Percentiles rank a stretch among this genome's conserved stretches.
Conservation (phyloP, 108 stramenopile species). For the Schizochytrium sp. region DNA sequence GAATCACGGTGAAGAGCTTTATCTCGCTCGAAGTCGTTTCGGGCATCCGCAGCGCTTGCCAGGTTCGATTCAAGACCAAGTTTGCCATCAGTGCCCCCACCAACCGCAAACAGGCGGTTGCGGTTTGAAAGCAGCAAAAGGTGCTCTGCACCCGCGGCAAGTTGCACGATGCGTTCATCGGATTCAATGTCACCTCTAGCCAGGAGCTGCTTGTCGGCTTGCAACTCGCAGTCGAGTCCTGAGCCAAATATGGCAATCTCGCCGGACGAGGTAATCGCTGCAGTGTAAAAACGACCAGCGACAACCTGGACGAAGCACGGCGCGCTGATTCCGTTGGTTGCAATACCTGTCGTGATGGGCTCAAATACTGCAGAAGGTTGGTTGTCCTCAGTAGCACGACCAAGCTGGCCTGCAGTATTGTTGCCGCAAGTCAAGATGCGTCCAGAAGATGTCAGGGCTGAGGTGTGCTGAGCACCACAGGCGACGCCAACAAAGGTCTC, state of each 20-base stretch:
- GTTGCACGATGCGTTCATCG: conserved; percentile 44
- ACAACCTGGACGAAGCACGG: conserved; percentile 23
- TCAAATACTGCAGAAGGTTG: background rate
- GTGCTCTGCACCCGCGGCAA: conserved; percentile 37
- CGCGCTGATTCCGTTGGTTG: background rate
- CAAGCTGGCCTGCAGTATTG: conserved; percentile 46
- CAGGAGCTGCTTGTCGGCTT: background rate
- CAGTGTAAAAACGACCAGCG: conserved; percentile 52
- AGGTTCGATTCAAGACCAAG: conserved; percentile 48
- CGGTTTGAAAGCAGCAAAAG: conserved; percentile 25
- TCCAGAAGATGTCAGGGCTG: background rate
- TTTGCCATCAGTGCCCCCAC: conserved; percentile 24
- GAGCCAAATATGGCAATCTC: conserved; percentile 22
- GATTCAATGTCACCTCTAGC: background rate
- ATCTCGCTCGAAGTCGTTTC: background rate
- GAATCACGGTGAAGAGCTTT: background rate
- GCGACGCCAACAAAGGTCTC: conserved; percentile 46
- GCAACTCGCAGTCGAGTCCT: background rate
- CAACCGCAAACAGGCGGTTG: conserved; percentile 18
- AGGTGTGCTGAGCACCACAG: conserved; percentile 58
- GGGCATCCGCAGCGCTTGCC: background rate
- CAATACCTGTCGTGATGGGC: background rate
- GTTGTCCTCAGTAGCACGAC: background rate
- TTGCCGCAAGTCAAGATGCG: conserved; percentile 34
- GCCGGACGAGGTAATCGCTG: conserved; percentile 8